Evolutionary conservation across 1,284 basidiomycete species (phyloP), one percentile per base, ranked within the genome.

Genomic region (Trametes pubescens): DNA sequence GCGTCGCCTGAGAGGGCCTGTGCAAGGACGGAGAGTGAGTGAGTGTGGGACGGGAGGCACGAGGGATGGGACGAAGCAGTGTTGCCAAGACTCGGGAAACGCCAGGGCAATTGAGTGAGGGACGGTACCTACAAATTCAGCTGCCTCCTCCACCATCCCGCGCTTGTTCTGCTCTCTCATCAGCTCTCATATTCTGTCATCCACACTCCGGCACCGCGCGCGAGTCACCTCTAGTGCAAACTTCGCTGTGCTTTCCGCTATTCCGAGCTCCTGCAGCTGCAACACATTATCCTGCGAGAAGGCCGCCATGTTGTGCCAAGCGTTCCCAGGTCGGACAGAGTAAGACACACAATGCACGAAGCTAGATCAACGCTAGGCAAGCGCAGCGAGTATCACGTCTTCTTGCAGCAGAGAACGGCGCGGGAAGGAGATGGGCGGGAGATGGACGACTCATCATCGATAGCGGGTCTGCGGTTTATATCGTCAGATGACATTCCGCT

Each of bases 181-280:
- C 43, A 48, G 29, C 29, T 8, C 24, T 51, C 38, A 32, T 53
- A 2, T 10, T 14, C 47, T 43, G 14, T 4, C 40, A 43, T n/a
- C 18, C 18, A 38, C 57, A 43, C n/a, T 21, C 49, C 53, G 29
- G 9, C 3, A 40, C 46, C 21, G 18, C 40, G 46, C 21, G 21
- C 21, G 38, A 44, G 52, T 62, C 59, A 68, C 66, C 69, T 70
- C 66, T 24, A 65, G 48, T 22, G 60, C 69, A 44, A 46, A 53
- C 44, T 35, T 59, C 32, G 57, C 61, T 26, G 59, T 61, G 62
- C 51, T 60, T 18, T 64, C 63, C 21, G 60, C 43, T 14, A 79
- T 93, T 89, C 59, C 92, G 89, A 4, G 94, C 94, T 0, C 96
- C 93, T 2, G 95, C 96, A 92, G 92, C 75, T 86, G 92, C 8